Percentiles rank a stretch among this genome's conserved stretches.
Evolutionary conservation across 352 stramenopile species (phyloP).

Genomic region (Nothophytophthora sp.): DNA sequence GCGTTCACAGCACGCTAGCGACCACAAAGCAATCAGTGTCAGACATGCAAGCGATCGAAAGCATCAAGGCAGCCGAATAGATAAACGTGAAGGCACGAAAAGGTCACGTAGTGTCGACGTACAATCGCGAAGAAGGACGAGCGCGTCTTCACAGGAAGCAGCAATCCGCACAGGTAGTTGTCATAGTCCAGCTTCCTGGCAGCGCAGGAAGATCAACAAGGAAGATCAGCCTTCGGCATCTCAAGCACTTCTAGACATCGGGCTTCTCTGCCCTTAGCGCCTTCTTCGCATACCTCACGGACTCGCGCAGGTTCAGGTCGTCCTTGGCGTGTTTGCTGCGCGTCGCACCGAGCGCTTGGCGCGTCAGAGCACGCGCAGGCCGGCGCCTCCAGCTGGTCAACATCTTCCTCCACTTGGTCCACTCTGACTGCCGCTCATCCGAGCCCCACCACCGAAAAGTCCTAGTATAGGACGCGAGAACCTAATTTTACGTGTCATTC

Average conservation of each 20-base stretch:
- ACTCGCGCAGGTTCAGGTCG: constrained; percentile 36
- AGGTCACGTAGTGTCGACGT: too few relatives aligned
- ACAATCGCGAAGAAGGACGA: constrained; percentile 84
- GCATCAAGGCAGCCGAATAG: too few relatives aligned
- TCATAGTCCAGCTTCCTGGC: constrained; percentile 85
- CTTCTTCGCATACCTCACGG: constrained; percentile 34
- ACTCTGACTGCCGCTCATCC: background rate
- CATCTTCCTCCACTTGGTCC: constrained; percentile 8
- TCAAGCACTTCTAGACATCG: too few relatives aligned
- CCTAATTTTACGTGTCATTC: too few relatives aligned
- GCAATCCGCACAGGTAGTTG: constrained; percentile 74
- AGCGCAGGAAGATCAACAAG: background rate
- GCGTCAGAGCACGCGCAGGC: constrained; percentile 6
- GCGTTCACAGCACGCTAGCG: constrained; percentile 87
- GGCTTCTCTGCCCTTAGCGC: too few relatives aligned
- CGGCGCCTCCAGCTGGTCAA: constrained; percentile 16
- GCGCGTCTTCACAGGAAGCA: constrained; percentile 67
- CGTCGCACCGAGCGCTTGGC: constrained; percentile 6
- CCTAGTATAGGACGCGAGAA: too few relatives aligned
- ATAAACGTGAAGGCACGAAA: background rate
- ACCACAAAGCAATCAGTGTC: background rate
- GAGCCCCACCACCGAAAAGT: constrained; percentile 12
- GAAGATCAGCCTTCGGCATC: too few relatives aligned
- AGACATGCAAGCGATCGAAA: background rate
- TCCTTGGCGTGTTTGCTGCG: constrained; percentile 26